A percentile compares a stretch with the other conserved stretches of the same genome.
These are phyloP conservation scores for Lavandula angustifolia DNA, from an alignment of 257 asterid genomes.

Conservation along the genomic window DNA sequence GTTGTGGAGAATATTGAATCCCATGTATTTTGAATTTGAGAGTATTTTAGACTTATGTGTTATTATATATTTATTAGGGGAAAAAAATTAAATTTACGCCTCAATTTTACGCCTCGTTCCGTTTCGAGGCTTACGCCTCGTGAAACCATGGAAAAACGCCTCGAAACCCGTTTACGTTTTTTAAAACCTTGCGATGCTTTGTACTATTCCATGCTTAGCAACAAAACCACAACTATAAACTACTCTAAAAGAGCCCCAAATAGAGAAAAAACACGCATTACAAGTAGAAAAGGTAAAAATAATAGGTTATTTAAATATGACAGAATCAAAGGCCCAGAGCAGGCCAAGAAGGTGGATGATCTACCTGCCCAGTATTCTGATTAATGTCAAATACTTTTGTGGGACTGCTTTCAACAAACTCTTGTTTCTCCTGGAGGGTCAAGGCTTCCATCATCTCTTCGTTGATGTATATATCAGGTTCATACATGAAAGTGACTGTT, in stretches of 20 bases:
- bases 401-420: conserved; percentile 90
- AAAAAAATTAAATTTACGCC: too few species aligned
- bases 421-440: conserved; percentile 59
- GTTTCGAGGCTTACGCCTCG: too few species aligned
- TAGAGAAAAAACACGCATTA: conserved; percentile 7
- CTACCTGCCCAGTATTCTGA: conserved; percentile 66
- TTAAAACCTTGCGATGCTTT: not conserved
- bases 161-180: too few species aligned
- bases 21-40: too few species aligned
- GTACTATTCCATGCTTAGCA: conserved; percentile 8
- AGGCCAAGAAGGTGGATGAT: conserved; percentile 25
- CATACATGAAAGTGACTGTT: conserved; percentile 96
- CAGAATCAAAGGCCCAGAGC: conserved; percentile 11
- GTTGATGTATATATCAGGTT: conserved; percentile 86
- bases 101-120: too few species aligned
- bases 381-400: conserved; percentile 84
- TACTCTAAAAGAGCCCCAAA: not conserved
- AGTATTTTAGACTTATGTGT: too few species aligned
- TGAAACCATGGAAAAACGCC: too few species aligned
- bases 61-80: too few species aligned
- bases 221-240: not conserved
- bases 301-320: not conserved
- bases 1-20: too few species aligned
- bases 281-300: not conserved
- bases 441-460: conserved; percentile 88